Evolutionary conservation across 2,329 filamentous ascomycete genomes (phyloP).

Genomic region (Aureobasidium subglaciale): DNA sequence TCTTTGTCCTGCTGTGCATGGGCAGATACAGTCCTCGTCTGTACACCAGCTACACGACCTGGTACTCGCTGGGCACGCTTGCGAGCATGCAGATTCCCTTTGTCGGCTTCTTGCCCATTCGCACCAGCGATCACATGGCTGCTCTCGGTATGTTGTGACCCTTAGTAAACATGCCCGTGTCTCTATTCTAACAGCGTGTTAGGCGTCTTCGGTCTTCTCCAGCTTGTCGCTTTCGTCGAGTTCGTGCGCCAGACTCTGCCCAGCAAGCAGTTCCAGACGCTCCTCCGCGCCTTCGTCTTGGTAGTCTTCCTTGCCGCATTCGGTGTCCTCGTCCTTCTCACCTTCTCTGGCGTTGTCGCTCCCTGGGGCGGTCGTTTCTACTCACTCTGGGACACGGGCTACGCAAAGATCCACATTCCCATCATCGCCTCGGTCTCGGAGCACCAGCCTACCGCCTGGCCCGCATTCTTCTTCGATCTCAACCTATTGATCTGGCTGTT

Average conservation of each 20-base stretch:
- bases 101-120: constrained; percentile 91
- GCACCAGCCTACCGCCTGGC: constrained; percentile 98
- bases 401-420: constrained; percentile 98
- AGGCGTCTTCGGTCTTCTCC: constrained; percentile 77
- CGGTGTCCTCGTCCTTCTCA: constrained; percentile 70
- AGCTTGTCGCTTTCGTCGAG: constrained; percentile 86
- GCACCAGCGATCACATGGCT: constrained; percentile 98
- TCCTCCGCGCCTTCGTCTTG: constrained; percentile 70
- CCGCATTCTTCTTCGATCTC: constrained; percentile 97
- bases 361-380: constrained; percentile 99
- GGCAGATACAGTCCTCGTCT: constrained; percentile 88
- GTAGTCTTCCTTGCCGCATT: constrained; percentile 67
- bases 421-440: constrained; percentile 99
- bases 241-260: constrained; percentile 84
- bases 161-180: no score
- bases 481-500: constrained; percentile 99
- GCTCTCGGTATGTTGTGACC: constrained; percentile 60
- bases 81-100: constrained; percentile 99
- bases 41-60: constrained; percentile 95
- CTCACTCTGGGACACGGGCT: constrained; percentile 96
- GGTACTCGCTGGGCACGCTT: constrained; percentile 92
- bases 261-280: constrained; percentile 87
- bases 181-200: neutral
- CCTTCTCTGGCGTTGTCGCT: constrained; percentile 83
- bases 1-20: constrained; percentile 93